Conservation (phyloP, 1,284 basidiomycete genomes). For the Peniophora sp. region DNA sequence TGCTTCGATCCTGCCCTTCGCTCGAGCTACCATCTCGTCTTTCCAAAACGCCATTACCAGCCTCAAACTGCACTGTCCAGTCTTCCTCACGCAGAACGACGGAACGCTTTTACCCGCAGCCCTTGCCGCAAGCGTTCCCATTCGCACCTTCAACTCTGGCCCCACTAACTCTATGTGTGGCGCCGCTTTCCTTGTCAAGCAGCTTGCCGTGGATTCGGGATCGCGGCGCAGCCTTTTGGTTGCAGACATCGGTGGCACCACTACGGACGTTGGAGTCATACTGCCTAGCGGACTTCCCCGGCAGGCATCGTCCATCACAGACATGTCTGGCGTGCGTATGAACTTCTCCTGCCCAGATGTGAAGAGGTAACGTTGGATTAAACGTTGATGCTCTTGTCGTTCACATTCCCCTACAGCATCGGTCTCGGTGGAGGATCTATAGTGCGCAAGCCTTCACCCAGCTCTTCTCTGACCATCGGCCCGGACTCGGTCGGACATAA, state of each 20-base stretch:
- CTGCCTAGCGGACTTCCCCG: slow-evolving; percentile 44
- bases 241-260: slow-evolving; percentile 52
- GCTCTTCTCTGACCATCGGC: slow-evolving; percentile 34
- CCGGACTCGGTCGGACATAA: slow-evolving; percentile 51
- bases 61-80: slow-evolving; percentile 38
- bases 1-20: slow-evolving; percentile 46
- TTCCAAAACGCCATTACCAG: slow-evolving; percentile 39
- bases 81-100: slow-evolving; percentile 54
- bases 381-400: neutral
- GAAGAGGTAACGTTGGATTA: neutral
- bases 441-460: slow-evolving; percentile 12
- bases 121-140: slow-evolving; percentile 47
- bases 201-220: slow-evolving; percentile 24
- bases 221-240: slow-evolving; percentile 35
- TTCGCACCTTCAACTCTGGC: slow-evolving; percentile 53
- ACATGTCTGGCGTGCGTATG: slow-evolving; percentile 31
- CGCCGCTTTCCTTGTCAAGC: slow-evolving; percentile 34
- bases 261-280: slow-evolving; percentile 43
- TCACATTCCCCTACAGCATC: slow-evolving; percentile 20
- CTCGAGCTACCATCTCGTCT: slow-evolving; percentile 38
- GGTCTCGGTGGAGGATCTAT: slow-evolving; percentile 49
- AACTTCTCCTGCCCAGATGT: slow-evolving; percentile 46
- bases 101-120: slow-evolving; percentile 46
- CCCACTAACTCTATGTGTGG: slow-evolving; percentile 62
- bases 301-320: slow-evolving; percentile 41